Conservation (phyloP, 1,284 basidiomycete species). For the Leccinum huronense region DNA sequence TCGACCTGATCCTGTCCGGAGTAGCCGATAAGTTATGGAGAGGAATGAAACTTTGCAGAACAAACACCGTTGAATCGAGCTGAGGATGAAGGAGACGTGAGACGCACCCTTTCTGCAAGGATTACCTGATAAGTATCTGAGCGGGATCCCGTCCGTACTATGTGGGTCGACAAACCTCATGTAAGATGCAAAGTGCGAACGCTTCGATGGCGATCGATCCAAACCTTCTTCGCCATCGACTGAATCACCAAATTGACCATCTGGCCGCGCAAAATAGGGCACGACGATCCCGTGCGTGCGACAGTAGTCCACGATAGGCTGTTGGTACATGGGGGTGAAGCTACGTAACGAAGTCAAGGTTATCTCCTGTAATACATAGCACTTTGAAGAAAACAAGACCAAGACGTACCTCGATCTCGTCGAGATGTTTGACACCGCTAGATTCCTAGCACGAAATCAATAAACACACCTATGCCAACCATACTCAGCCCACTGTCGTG, state of each 20-base stretch:
- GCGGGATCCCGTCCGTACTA: slow-evolving; percentile 54
- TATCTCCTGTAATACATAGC: slow-evolving; percentile 3
- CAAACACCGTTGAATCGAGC: slow-evolving; percentile 21
- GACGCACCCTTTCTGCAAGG: slow-evolving; percentile 73
- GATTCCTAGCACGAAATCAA: background rate
- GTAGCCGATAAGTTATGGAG: slow-evolving; percentile 72
- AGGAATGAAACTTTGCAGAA: slow-evolving; percentile 53
- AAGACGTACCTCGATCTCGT: slow-evolving; percentile 71
- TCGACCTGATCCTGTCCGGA: slow-evolving; percentile 63
- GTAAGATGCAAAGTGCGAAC: slow-evolving; percentile 3
- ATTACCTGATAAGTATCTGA: slow-evolving; percentile 82
- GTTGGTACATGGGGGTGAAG: slow-evolving; percentile 84
- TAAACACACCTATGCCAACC: background rate
- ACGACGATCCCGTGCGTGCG: slow-evolving; percentile 63
- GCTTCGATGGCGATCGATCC: slow-evolving; percentile 10
- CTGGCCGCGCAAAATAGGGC: slow-evolving; percentile 53
- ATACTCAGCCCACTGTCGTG: too few species aligned
- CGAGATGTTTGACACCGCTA: slow-evolving; percentile 74
- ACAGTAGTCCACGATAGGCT: slow-evolving; percentile 80
- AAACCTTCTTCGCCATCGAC: slow-evolving; percentile 56
- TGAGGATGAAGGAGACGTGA: slow-evolving; percentile 7
- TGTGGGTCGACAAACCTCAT: background rate
- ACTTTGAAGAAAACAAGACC: slow-evolving; percentile 5
- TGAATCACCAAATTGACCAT: slow-evolving; percentile 56
- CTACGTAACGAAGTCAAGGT: slow-evolving; percentile 35